Base-by-base conservation (phyloP, 1,139 yeast genomes). In the Yamadazyma epiphylla region DNA sequence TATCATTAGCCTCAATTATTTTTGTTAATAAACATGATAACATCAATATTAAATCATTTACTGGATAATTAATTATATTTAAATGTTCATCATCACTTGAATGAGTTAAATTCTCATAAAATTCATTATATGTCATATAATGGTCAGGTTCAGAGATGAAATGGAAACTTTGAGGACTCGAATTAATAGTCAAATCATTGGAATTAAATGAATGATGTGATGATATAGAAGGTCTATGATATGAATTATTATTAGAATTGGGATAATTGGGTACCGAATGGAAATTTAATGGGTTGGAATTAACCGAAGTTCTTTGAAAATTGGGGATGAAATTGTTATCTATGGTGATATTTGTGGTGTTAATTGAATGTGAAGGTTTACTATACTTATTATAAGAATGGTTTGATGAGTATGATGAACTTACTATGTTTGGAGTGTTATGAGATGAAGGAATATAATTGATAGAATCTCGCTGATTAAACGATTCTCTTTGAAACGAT, bases 1-100 rank as follows among this genome's bases (percentile, higher is more conserved):
- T 70, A 55, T 91, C 98, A 58, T 91, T 91, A n/a, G 95, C 89
- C 48, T 84, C 94, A 27, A 89, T 83, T 27, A 91, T 88, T 51
- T 85, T 86, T 39, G 86, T 86, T 30, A 91, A 64, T 29, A 89
- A 64, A 19, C 94, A 83, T 15, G 95, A 77, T 27, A 91, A 68
- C 96, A 91, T 89, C 32, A 79, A 56, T 27, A 91, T 70, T 20
- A 91, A 70, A 42, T 85, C 94, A 36, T 82, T 76, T 2, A 85
- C 88, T 0, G 95, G 89, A 50, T 80, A 86, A 27, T 80, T 85
- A 11, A 87, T 89, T 32, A 89, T 85, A 51, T 86, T 87, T 37
- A 85, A 64, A 45, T 80, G 89, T 26, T 70, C 77, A 31, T 73
- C 73, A 13, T 46, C 47, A 33, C 47, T 48, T 19, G 45, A 41